Evolutionary conservation across 2,329 filamentous ascomycete genomes (phyloP).

Genomic region (Chaetomium sp.): DNA sequence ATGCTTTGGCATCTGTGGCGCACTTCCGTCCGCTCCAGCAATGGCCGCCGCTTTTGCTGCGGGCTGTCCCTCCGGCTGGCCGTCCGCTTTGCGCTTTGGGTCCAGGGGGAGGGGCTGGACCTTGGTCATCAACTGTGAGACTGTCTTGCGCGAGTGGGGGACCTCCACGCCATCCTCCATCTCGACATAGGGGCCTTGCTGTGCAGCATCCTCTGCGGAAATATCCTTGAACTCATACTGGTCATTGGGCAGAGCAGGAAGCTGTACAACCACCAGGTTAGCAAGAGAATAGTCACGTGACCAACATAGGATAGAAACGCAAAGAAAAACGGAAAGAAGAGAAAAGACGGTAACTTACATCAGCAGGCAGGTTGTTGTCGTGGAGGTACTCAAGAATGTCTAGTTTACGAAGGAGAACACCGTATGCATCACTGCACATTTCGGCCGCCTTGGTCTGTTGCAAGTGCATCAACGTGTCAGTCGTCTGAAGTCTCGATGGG

Average conservation of each 20-base stretch:
- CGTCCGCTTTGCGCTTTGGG: constrained; percentile 46
- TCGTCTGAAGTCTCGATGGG: too few species aligned
- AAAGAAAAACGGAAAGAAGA: neutral
- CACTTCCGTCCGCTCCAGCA: constrained; percentile 27
- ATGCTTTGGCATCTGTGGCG: constrained; percentile 33
- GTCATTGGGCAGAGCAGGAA: constrained; percentile 29
- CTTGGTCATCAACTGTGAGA: constrained; percentile 29
- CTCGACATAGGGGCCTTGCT: constrained; percentile 37
- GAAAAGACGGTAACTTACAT: constrained; percentile 36
- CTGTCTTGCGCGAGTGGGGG: constrained; percentile 37
- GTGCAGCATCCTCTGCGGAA: constrained; percentile 37
- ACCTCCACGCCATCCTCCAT: constrained; percentile 38
- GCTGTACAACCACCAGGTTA: constrained; percentile 11
- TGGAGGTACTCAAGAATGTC: constrained; percentile 40
- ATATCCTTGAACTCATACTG: constrained; percentile 42
- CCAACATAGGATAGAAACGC: neutral
- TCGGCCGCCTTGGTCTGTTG: constrained; percentile 24
- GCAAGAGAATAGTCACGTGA: neutral
- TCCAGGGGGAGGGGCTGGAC: constrained; percentile 28
- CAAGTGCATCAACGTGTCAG: neutral
- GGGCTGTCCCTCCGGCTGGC: constrained; percentile 43
- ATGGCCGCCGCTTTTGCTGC: constrained; percentile 40
- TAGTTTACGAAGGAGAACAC: constrained; percentile 40
- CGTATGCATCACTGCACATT: constrained; percentile 38
- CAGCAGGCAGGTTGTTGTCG: constrained; percentile 39